Percentiles rank a stretch among this genome's conserved stretches.
Conservation (phyloP, 345 rosid genomes). For the Hirschfeldia incana region DNA sequence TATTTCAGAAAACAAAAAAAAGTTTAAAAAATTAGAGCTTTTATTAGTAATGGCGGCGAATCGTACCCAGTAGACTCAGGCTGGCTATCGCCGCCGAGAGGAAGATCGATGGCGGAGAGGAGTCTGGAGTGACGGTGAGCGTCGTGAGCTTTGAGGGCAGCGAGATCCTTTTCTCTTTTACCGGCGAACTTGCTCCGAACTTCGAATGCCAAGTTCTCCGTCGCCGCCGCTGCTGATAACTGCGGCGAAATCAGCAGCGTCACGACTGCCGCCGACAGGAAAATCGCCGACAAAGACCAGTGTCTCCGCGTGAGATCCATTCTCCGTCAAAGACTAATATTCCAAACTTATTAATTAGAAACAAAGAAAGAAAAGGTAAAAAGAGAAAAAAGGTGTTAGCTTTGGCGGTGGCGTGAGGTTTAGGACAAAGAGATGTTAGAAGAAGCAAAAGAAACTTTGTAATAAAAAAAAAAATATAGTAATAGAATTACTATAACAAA, state of each 20-base stretch:
- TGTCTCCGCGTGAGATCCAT: slow-evolving; percentile 35
- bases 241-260: neutral
- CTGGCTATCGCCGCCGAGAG: slow-evolving; percentile 88
- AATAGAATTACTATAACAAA: neutral
- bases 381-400: neutral
- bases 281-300: slow-evolving; percentile 2
- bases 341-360: slow-evolving; percentile 18
- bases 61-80: slow-evolving; percentile 64
- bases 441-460: slow-evolving; percentile 3
- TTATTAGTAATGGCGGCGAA: neutral
- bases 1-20: neutral
- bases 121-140: slow-evolving; percentile 68
- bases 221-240: neutral
- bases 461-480: neutral
- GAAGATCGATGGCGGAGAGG: slow-evolving; percentile 67
- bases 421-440: slow-evolving; percentile 20
- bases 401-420: slow-evolving; percentile 41
- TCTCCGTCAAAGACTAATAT: slow-evolving; percentile 10
- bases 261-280: slow-evolving; percentile 18
- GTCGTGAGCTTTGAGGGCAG: slow-evolving; percentile 67
- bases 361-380: neutral
- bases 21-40: neutral
- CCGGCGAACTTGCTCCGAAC: slow-evolving; percentile 73
- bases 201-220: slow-evolving; percentile 56
- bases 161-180: slow-evolving; percentile 41